phyloP scores from a whole-genome alignment of 768 basidiomycete genomes.

The Gautieria morchelliformis region DNA sequence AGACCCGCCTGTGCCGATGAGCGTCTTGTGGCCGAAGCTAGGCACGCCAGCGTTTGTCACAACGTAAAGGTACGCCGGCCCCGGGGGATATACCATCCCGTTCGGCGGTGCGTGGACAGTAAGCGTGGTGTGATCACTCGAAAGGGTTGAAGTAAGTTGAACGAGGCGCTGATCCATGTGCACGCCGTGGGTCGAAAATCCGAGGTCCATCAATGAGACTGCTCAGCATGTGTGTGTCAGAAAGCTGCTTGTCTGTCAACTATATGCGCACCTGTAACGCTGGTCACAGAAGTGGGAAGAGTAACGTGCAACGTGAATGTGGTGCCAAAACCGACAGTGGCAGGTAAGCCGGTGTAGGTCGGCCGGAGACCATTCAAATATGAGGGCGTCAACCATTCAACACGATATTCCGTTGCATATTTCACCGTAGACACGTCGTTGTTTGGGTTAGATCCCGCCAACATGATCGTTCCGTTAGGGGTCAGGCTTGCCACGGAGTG shows the following conservation, averaged over 20 bases:
- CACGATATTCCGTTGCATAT: constrained; percentile 24
- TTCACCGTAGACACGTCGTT: constrained; percentile 13
- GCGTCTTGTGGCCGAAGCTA: constrained; percentile 21
- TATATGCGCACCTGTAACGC: constrained; percentile 1
- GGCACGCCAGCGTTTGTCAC: constrained; percentile 29
- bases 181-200: constrained; percentile 13
- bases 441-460: constrained; percentile 42
- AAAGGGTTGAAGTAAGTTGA: constrained; percentile 22
- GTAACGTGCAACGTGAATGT: constrained; percentile 3
- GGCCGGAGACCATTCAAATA: constrained; percentile 27
- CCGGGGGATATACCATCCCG: constrained; percentile 9
- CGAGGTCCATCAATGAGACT: constrained; percentile 14
- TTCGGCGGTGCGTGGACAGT: constrained; percentile 18
- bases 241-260: neutral
- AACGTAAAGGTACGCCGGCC: constrained; percentile 12
- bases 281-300: neutral
- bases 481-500: constrained; percentile 26
- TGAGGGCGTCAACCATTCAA: constrained; percentile 34
- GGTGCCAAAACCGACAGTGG: neutral
- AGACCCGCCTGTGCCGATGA: constrained; percentile 29
- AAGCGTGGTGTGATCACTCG: constrained; percentile 24
- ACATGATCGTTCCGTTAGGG: constrained; percentile 24
- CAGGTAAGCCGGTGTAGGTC: constrained; percentile 26
- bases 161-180: constrained; percentile 14
- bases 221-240: neutral